Evolutionary conservation across 2,329 filamentous ascomycete genomes (phyloP).

Genomic region (Colletotrichum costaricense): DNA sequence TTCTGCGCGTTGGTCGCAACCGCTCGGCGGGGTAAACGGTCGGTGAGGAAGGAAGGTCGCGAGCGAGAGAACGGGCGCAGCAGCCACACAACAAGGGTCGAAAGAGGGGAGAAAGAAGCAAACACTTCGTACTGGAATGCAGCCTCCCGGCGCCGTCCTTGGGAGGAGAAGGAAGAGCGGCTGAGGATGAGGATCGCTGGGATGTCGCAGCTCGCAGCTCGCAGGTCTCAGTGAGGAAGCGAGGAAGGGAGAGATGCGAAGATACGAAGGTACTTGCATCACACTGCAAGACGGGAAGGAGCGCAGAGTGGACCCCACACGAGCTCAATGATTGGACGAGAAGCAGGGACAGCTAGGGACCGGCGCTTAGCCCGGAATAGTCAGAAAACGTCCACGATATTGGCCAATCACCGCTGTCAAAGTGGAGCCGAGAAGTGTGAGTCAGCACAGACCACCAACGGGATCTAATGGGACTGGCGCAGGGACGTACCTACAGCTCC

Average conservation of each 20-base stretch:
- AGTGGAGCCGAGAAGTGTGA: not conserved
- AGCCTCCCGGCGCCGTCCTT: not conserved
- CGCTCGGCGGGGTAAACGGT: not conserved
- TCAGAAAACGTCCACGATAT: not conserved
- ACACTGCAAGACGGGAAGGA: not conserved
- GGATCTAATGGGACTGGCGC: constrained; percentile 1
- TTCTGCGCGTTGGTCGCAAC: not conserved
- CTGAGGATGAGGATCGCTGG: not conserved
- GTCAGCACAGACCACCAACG: not conserved
- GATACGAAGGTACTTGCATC: not conserved
- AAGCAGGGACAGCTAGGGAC: not conserved
- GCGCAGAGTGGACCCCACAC: not conserved
- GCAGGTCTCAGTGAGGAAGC: not conserved
- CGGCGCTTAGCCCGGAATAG: not conserved
- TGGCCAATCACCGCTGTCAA: not conserved
- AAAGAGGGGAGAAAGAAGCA: not conserved
- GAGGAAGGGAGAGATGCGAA: not conserved
- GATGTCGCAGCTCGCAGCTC: not conserved
- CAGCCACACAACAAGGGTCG: too few relatives aligned
- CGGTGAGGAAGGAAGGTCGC: not conserved
- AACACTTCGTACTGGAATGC: not conserved
- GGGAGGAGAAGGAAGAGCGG: too few relatives aligned
- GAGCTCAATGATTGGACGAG: constrained; percentile 14
- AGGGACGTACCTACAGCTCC: not conserved
- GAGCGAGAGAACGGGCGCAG: not conserved